These are phyloP conservation scores for Rossbeevera mucosa DNA, from an alignment of 768 basidiomycete genomes.

Conservation along the genomic window DNA sequence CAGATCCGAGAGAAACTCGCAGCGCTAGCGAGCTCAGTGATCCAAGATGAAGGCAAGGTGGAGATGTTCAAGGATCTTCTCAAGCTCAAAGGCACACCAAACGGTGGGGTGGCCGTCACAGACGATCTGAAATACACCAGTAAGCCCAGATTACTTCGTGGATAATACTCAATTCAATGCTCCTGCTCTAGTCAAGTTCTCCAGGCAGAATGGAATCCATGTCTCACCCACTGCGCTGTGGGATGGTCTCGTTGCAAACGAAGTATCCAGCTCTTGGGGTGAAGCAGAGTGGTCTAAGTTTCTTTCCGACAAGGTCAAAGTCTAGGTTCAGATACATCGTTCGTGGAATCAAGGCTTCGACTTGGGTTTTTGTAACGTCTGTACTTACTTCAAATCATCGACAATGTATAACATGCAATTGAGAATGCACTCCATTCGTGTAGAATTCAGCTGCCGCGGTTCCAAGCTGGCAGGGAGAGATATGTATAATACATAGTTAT, in stretches of 20 bases:
- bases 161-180: not conserved
- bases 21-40: constrained; percentile 48
- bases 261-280: constrained; percentile 80
- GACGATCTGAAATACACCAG: constrained; percentile 88
- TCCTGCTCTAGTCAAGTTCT: constrained; percentile 69
- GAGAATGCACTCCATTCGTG: too few relatives aligned
- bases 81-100: constrained; percentile 55
- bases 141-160: constrained; percentile 34
- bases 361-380: too few relatives aligned
- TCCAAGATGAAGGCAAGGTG: constrained; percentile 43
- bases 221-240: constrained; percentile 81
- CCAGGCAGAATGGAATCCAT: constrained; percentile 88
- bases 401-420: too few relatives aligned
- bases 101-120: constrained; percentile 79
- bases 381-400: too few relatives aligned
- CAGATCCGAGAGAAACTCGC: constrained; percentile 75
- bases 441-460: too few relatives aligned
- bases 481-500: too few relatives aligned
- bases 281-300: constrained; percentile 81
- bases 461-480: too few relatives aligned
- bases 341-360: not conserved
- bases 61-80: constrained; percentile 59
- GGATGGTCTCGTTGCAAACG: constrained; percentile 69
- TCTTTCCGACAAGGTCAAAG: constrained; percentile 52
- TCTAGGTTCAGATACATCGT: constrained; percentile 20